These are phyloP conservation scores for Alternaria triticina DNA, from an alignment of 2,329 filamentous ascomycete species.

Conservation along the genomic window DNA sequence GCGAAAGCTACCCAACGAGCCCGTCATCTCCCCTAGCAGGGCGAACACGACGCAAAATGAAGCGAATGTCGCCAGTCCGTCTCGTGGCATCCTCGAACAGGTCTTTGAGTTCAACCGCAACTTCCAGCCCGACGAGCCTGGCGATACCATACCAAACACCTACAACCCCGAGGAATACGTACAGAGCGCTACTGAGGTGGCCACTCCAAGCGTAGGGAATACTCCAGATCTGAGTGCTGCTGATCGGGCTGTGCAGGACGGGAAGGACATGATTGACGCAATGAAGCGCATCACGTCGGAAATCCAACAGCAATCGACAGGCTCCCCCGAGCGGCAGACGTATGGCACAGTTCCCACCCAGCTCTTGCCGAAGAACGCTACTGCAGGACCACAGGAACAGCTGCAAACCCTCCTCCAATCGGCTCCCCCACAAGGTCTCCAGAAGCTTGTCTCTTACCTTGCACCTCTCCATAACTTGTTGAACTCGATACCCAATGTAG, in stretches of 20 bases:
- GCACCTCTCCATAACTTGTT: slow-evolving; percentile 46
- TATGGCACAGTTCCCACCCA: slow-evolving; percentile 30
- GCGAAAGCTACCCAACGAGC: slow-evolving; percentile 23
- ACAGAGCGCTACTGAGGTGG: slow-evolving; percentile 56
- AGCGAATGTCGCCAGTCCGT: slow-evolving; percentile 23
- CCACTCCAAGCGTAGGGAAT: slow-evolving; percentile 53
- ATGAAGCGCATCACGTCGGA: slow-evolving; percentile 34
- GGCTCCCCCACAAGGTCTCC: slow-evolving; percentile 42
- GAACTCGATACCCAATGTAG: slow-evolving; percentile 47
- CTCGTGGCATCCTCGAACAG: slow-evolving; percentile 31
- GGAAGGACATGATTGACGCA: slow-evolving; percentile 42
- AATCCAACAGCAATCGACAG: slow-evolving; percentile 24
- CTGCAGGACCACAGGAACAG: slow-evolving; percentile 37
- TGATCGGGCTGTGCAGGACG: slow-evolving; percentile 46
- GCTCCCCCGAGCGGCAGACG: slow-evolving; percentile 21
- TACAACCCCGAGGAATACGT: slow-evolving; percentile 49
- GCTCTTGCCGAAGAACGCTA: slow-evolving; percentile 31
- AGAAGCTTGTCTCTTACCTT: slow-evolving; percentile 46
- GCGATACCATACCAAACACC: slow-evolving; percentile 47
- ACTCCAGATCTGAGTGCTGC: slow-evolving; percentile 49
- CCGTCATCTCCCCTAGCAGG: slow-evolving; percentile 20
- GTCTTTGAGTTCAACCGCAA: slow-evolving; percentile 40
- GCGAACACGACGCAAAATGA: too few relatives aligned
- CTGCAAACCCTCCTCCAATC: slow-evolving; percentile 36
- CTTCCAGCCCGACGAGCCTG: slow-evolving; percentile 39